Conservation (phyloP, 2,329 filamentous ascomycete genomes). For the Fusarium annulatum region DNA sequence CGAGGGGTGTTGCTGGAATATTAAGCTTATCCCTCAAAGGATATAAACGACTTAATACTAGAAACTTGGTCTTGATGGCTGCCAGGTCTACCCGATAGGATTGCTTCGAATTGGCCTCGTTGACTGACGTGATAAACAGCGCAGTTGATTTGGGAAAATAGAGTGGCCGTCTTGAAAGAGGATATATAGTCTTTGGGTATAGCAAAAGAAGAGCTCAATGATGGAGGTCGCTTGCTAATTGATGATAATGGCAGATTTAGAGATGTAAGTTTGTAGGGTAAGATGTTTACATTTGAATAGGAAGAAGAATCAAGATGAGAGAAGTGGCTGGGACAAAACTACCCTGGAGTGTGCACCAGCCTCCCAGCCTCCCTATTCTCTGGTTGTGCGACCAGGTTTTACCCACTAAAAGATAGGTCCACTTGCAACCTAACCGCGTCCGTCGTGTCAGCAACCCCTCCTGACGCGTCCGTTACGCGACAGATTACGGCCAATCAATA, state of each 20-base stretch:
- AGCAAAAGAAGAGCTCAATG: constrained; percentile 29
- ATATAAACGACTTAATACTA: constrained; percentile 18
- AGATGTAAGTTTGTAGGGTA: constrained; percentile 41
- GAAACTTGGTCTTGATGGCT: constrained; percentile 36
- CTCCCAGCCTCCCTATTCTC: constrained; percentile 43
- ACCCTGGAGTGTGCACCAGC: constrained; percentile 42
- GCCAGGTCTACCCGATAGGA: constrained; percentile 35
- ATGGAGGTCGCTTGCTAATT: constrained; percentile 39
- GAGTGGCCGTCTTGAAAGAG: constrained; percentile 7
- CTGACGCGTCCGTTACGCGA: constrained; percentile 48
- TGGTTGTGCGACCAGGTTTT: constrained; percentile 21
- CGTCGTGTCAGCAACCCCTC: constrained; percentile 38
- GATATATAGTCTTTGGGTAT: constrained; percentile 4
- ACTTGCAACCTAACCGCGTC: constrained; percentile 23
- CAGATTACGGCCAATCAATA: constrained; percentile 40
- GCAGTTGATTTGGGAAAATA: constrained; percentile 14
- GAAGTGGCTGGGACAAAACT: constrained; percentile 45
- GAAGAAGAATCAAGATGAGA: constrained; percentile 36
- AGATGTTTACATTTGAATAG: constrained; percentile 40
- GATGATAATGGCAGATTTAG: constrained; percentile 40
- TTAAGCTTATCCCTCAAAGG: constrained; percentile 4
- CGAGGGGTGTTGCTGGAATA: constrained; percentile 2
- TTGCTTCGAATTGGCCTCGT: constrained; percentile 26
- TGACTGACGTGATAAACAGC: constrained; percentile 31
- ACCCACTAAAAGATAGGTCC: constrained; percentile 33